These are phyloP conservation scores for Trebouxia gelatinosa DNA, from an alignment of 163 green algal genomes.

Conservation along the genomic window DNA sequence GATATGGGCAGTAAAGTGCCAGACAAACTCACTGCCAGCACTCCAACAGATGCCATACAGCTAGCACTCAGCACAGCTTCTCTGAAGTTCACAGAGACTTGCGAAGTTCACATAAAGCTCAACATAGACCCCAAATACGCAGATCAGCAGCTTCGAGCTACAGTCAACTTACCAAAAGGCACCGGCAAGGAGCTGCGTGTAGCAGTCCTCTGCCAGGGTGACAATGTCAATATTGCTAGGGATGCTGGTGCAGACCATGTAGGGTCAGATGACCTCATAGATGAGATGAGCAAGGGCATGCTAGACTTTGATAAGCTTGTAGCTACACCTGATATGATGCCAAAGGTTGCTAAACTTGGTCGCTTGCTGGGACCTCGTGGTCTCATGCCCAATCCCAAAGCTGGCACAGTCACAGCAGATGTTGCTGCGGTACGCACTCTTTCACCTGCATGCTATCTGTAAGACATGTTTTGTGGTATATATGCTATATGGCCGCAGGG, in stretches of 20 bases:
- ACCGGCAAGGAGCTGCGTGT: slow-evolving; percentile 89
- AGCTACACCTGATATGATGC: slow-evolving; percentile 99
- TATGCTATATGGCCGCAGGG: too few species aligned
- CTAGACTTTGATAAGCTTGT: slow-evolving; percentile 99
- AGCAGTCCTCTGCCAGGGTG: slow-evolving; percentile 88
- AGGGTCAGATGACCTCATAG: slow-evolving; percentile 92
- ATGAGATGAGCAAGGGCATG: slow-evolving; percentile 91
- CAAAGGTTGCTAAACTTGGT: slow-evolving; percentile 97
- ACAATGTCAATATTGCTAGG: slow-evolving; percentile 85
- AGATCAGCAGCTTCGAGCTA: slow-evolving; percentile 98
- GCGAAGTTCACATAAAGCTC: slow-evolving; percentile 78
- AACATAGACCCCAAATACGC: slow-evolving; percentile 87
- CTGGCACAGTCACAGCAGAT: slow-evolving; percentile 94
- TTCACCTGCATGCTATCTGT: too few species aligned
- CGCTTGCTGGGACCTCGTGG: slow-evolving; percentile 90
- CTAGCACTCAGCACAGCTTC: slow-evolving; percentile 65
- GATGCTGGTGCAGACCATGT: slow-evolving; percentile 91
- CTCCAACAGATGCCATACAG: slow-evolving; percentile 71
- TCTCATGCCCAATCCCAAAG: slow-evolving; percentile 99
- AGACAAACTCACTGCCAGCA: background rate
- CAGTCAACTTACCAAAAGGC: slow-evolving; percentile 88
- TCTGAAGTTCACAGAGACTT: slow-evolving; percentile 39
- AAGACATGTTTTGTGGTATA: too few species aligned
- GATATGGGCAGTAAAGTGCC: slow-evolving; percentile 38
- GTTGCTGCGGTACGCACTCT: slow-evolving; percentile 69